A percentile compares a stretch with the other conserved stretches of the same genome.
phyloP scores from a whole-genome alignment of 169 alveolate species.

The Ichthyophthirius multifiliis region DNA sequence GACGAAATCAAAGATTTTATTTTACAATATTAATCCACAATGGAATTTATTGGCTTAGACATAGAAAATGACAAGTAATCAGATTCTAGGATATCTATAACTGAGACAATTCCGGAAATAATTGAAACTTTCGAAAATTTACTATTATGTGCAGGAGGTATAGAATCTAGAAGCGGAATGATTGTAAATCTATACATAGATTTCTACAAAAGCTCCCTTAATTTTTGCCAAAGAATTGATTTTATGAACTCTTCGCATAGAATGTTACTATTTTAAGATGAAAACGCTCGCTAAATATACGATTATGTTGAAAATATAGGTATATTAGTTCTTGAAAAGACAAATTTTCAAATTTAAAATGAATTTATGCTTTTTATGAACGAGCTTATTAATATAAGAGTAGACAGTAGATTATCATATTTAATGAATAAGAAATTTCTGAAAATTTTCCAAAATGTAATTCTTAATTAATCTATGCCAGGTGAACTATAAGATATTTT shows the following conservation, averaged over 20 bases:
- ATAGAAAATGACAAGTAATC: neutral
- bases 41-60: neutral
- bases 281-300: neutral
- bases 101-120: neutral
- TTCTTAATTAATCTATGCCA: neutral
- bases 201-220: neutral
- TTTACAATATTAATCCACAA: neutral
- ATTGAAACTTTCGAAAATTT: neutral
- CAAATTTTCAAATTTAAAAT: neutral
- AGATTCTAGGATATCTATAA: neutral
- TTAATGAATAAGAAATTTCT: neutral
- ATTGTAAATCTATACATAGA: neutral
- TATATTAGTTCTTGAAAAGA: neutral
- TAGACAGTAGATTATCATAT: neutral
- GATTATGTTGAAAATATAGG: neutral
- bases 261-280: neutral
- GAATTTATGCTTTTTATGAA: neutral
- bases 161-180: neutral
- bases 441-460: neutral
- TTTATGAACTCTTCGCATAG: neutral
- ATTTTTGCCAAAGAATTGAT: neutral
- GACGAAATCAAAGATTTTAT: neutral
- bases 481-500: neutral
- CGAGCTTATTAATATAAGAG: neutral
- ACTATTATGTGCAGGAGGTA: no score